Percentiles rank a stretch among this genome's conserved stretches.
These are phyloP conservation scores for Amaranthus tricolor DNA, from an alignment of 179 eudicot genomes.

Conservation along the genomic window DNA sequence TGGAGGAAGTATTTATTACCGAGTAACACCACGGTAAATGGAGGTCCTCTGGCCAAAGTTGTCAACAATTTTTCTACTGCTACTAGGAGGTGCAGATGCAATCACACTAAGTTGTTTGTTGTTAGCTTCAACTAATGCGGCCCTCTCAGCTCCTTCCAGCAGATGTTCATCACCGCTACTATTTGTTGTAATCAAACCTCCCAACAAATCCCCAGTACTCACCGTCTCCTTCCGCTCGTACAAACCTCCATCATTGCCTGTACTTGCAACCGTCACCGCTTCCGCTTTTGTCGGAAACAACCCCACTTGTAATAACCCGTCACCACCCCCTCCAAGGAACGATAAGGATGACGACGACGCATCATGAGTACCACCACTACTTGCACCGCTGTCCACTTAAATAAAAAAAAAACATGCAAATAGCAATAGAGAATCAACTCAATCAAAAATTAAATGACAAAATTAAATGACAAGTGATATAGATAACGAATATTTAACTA, in stretches of 20 bases:
- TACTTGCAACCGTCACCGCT: slow-evolving; percentile 6
- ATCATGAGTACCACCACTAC: background rate
- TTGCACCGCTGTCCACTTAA: slow-evolving; percentile 26
- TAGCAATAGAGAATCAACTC: background rate
- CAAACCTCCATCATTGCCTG: background rate
- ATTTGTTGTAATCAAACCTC: slow-evolving; percentile 18
- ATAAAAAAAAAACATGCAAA: background rate
- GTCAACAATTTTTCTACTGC: slow-evolving; percentile 23
- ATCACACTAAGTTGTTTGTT: slow-evolving; percentile 25
- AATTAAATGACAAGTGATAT: background rate
- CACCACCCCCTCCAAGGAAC: slow-evolving; percentile 16
- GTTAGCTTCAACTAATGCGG: slow-evolving; percentile 1
- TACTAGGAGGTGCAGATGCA: slow-evolving; percentile 4
- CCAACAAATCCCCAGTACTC: background rate
- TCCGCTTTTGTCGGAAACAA: slow-evolving; percentile 21
- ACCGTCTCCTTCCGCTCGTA: slow-evolving; percentile 18
- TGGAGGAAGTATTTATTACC: slow-evolving; percentile 22
- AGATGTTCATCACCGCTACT: background rate
- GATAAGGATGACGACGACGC: slow-evolving; percentile 21
- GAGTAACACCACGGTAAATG: slow-evolving; percentile 46
- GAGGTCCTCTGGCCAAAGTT: slow-evolving; percentile 39
- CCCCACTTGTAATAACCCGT: slow-evolving; percentile 29
- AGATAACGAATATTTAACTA: too few species aligned
- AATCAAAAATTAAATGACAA: background rate
- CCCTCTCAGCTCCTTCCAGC: slow-evolving; percentile 4